Percentiles rank a stretch among this genome's conserved stretches.
Conservation (phyloP, 345 rosid genomes). For the Lumnitzera littorea region DNA sequence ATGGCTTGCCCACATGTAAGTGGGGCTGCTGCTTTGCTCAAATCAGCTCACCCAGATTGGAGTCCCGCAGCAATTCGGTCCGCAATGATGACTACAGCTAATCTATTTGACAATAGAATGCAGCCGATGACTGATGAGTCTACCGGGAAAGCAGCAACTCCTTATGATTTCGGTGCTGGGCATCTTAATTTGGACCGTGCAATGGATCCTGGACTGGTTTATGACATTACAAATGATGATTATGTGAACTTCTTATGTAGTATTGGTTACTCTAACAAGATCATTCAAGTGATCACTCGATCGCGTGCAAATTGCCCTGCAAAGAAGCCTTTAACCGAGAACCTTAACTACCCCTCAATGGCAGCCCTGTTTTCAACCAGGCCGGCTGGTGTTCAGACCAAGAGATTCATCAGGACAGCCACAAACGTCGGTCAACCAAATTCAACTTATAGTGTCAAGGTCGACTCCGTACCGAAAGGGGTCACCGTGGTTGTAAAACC, state of each 20-base stretch:
- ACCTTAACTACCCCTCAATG: slow-evolving; percentile 76
- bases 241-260: slow-evolving; percentile 65
- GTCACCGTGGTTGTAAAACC: slow-evolving; percentile 54
- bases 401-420: slow-evolving; percentile 44
- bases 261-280: slow-evolving; percentile 53
- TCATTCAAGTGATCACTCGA: slow-evolving; percentile 68
- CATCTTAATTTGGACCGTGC: slow-evolving; percentile 63
- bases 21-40: slow-evolving; percentile 78
- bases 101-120: slow-evolving; percentile 37
- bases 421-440: slow-evolving; percentile 60
- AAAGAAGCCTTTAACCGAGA: slow-evolving; percentile 53
- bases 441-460: slow-evolving; percentile 30
- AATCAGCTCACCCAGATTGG: slow-evolving; percentile 77
- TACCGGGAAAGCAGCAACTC: slow-evolving; percentile 48
- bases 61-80: slow-evolving; percentile 70
- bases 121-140: slow-evolving; percentile 58
- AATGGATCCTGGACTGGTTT: slow-evolving; percentile 73
- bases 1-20: slow-evolving; percentile 86
- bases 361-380: slow-evolving; percentile 50
- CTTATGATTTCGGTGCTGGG: slow-evolving; percentile 67
- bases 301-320: slow-evolving; percentile 42
- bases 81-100: slow-evolving; percentile 81
- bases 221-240: slow-evolving; percentile 54
- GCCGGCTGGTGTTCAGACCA: slow-evolving; percentile 27
- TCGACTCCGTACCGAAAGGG: slow-evolving; percentile 51